Evolutionary conservation across 768 basidiomycete genomes (phyloP).

Genomic region (Serendipita vermifera): DNA sequence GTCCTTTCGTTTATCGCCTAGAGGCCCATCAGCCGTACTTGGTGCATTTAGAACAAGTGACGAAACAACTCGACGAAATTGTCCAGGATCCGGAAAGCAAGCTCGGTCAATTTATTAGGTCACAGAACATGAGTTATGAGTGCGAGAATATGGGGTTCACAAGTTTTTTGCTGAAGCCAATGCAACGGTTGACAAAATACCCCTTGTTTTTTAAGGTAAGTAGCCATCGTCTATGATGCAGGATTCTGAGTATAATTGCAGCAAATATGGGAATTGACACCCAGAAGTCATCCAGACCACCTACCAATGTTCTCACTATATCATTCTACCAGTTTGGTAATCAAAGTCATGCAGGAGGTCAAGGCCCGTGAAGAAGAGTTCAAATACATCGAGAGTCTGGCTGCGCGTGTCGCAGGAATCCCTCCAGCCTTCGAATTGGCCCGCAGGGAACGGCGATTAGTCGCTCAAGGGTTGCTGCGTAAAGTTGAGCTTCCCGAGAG

Average conservation of each 20-base stretch:
- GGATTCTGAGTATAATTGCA: conserved; percentile 23
- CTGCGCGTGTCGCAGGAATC: conserved; percentile 46
- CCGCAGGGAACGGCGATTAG: conserved; percentile 56
- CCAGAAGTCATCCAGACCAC: conserved; percentile 56
- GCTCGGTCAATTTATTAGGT: not conserved
- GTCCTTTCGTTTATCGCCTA: conserved; percentile 47
- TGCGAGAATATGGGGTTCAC: conserved; percentile 54
- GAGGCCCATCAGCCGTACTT: conserved; percentile 85
- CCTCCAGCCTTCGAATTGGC: conserved; percentile 43
- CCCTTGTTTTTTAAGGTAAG: conserved; percentile 62
- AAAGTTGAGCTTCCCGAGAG: conserved; percentile 30
- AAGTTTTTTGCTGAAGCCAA: conserved; percentile 60
- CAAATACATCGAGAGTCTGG: conserved; percentile 50
- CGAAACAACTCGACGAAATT: conserved; percentile 45
- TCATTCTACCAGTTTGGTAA: conserved; percentile 53
- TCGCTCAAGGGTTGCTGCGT: conserved; percentile 50
- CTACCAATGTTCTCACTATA: conserved; percentile 48
- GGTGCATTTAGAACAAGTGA: conserved; percentile 51
- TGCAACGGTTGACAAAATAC: conserved; percentile 57
- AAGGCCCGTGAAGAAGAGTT: conserved; percentile 80
- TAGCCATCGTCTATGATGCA: conserved; percentile 9
- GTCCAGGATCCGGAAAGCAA: conserved; percentile 38
- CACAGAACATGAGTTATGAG: conserved; percentile 38
- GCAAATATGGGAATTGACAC: conserved; percentile 59
- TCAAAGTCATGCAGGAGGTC: conserved; percentile 72